Percentiles rank a stretch among this genome's conserved stretches.
Evolutionary conservation across 352 stramenopile genomes (phyloP).

Genomic region (Pythium graminicola): DNA sequence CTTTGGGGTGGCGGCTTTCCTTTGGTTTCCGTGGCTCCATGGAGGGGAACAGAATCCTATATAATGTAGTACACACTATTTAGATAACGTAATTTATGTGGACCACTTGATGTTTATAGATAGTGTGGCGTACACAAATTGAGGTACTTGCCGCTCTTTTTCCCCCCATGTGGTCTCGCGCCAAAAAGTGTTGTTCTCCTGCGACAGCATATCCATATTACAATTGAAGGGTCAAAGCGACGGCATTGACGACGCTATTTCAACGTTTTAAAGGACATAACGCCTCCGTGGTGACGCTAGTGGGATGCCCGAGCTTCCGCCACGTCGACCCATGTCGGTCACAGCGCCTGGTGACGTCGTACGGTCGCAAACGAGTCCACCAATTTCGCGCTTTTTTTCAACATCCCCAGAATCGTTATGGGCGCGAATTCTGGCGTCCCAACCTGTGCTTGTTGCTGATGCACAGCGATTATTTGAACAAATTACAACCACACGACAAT

Average conservation of each 20-base stretch:
- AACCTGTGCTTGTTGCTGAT: slow-evolving; percentile 19
- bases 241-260: background rate
- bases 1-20: background rate
- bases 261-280: background rate
- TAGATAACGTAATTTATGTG: slow-evolving; percentile 2
- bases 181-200: slow-evolving; percentile 20
- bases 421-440: slow-evolving; percentile 8
- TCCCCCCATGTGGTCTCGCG: slow-evolving; percentile 14
- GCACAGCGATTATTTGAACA: slow-evolving; percentile 27
- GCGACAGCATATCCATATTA: slow-evolving; percentile 9
- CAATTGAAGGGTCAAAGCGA: background rate
- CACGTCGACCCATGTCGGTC: slow-evolving; percentile 8
- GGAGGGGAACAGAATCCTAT: background rate
- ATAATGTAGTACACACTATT: background rate
- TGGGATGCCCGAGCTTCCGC: slow-evolving; percentile 14
- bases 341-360: background rate
- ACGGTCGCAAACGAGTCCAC: background rate
- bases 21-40: background rate
- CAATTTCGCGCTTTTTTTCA: slow-evolving; percentile 22
- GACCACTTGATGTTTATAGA: slow-evolving; percentile 2
- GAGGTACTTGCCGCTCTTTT: slow-evolving; percentile 15
- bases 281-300: background rate
- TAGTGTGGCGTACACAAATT: slow-evolving; percentile 9
- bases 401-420: slow-evolving; percentile 25
- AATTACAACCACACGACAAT: slow-evolving; percentile 29